Percentiles rank a stretch among this genome's conserved stretches.
Evolutionary conservation across 2,329 filamentous ascomycete genomes (phyloP).

Genomic region (Pestalotiopsis sp.): DNA sequence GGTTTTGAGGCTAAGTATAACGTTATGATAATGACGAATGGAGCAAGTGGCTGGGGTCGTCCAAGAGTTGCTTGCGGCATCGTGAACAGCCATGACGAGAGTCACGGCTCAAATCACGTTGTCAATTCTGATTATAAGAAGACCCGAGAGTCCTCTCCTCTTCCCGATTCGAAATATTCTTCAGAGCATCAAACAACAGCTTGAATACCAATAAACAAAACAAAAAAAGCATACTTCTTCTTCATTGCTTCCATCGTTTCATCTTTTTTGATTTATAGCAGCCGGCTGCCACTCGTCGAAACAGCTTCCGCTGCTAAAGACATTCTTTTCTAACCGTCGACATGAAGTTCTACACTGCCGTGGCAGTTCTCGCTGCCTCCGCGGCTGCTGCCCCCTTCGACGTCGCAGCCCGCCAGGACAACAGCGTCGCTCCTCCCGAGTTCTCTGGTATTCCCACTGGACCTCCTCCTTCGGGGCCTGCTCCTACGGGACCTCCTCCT

Average conservation of each 20-base stretch:
- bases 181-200: background rate
- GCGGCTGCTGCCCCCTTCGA: slow-evolving; percentile 1
- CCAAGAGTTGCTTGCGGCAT: background rate
- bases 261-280: slow-evolving; percentile 5
- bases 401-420: background rate
- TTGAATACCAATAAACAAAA: background rate
- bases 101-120: background rate
- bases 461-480: background rate
- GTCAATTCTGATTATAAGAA: slow-evolving; percentile 3
- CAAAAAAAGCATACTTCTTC: background rate
- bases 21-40: slow-evolving; percentile 9
- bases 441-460: background rate
- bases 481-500: background rate
- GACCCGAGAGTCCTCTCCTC: background rate
- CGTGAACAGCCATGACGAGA: background rate
- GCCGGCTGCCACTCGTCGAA: background rate
- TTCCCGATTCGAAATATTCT: background rate
- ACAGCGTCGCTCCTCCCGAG: background rate
- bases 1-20: slow-evolving; percentile 1
- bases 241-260: background rate
- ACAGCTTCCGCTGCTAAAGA: background rate
- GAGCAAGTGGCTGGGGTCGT: background rate
- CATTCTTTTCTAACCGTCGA: background rate
- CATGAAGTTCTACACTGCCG: slow-evolving; percentile 5
- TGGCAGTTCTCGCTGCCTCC: background rate